These are phyloP conservation scores for Solanum etuberosum DNA, from an alignment of 257 asterid genomes.

Conservation along the genomic window DNA sequence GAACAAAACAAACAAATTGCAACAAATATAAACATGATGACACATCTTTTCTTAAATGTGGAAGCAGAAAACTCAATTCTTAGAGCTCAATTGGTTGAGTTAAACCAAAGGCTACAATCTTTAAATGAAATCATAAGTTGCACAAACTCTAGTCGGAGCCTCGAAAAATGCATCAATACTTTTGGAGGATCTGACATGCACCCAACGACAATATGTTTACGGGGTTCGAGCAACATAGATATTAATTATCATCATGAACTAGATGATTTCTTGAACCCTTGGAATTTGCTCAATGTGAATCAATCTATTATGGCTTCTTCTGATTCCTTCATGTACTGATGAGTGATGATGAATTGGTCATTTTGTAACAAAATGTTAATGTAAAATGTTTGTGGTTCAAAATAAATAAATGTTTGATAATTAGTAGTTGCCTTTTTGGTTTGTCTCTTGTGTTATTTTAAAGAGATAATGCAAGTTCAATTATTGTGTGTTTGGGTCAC, in stretches of 20 bases:
- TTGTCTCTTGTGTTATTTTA: not conserved
- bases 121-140: slow-evolving; percentile 27
- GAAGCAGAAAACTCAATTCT: slow-evolving; percentile 21
- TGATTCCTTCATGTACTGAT: slow-evolving; percentile 30
- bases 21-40: slow-evolving; percentile 2
- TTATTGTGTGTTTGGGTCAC: not conserved
- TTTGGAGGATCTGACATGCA: not conserved
- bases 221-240: not conserved
- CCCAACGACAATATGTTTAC: not conserved
- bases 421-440: not conserved
- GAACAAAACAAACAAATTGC: slow-evolving; percentile 17
- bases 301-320: slow-evolving; percentile 36
- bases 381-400: not conserved
- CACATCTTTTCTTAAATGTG: slow-evolving; percentile 10
- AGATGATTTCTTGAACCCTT: slow-evolving; percentile 38
- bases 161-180: not conserved
- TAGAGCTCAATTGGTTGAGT: slow-evolving; percentile 20
- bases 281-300: slow-evolving; percentile 33
- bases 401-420: not conserved
- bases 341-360: not conserved
- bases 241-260: slow-evolving; percentile 4
- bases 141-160: not conserved
- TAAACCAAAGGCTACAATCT: slow-evolving; percentile 33
- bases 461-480: not conserved
- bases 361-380: not conserved